A percentile compares a stretch with the other conserved stretches of the same genome.
phyloP scores from a whole-genome alignment of 371 early-diverging fungal species.

The Amoeboaphelidium protococcarum region DNA sequence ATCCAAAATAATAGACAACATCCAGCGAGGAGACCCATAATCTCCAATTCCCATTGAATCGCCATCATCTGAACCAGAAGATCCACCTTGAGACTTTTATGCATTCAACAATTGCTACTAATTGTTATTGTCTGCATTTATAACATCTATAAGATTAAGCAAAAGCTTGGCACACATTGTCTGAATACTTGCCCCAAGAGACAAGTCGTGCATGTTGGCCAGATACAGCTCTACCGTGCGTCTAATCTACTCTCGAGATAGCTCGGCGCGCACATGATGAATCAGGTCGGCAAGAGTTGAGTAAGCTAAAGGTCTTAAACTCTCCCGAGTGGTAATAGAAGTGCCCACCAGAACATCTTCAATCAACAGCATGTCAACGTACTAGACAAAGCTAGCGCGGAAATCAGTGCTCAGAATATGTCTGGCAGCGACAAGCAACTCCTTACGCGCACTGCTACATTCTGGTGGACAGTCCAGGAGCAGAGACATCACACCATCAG shows the following conservation, averaged over 20 bases:
- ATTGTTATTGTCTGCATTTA: constrained; percentile 30
- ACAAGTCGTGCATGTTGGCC: constrained; percentile 60
- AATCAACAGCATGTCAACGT: constrained; percentile 61
- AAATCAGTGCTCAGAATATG: constrained; percentile 79
- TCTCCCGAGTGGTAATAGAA: constrained; percentile 74
- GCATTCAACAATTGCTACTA: too few species aligned
- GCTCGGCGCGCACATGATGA: constrained; percentile 65
- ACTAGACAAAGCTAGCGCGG: constrained; percentile 49
- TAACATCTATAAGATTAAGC: constrained; percentile 65
- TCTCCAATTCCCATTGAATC: neutral
- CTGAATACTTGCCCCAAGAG: constrained; percentile 62
- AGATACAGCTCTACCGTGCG: constrained; percentile 65
- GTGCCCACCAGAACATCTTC: constrained; percentile 73
- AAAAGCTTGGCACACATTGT: constrained; percentile 84
- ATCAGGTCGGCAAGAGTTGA: constrained; percentile 84
- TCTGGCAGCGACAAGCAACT: constrained; percentile 77
- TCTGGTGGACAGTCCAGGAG: constrained; percentile 81
- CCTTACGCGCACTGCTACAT: constrained; percentile 72
- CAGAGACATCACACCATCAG: constrained; percentile 58
- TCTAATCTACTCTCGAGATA: constrained; percentile 43
- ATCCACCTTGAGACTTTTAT: too few species aligned
- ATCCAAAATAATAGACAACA: too few species aligned
- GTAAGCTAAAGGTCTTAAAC: constrained; percentile 65
- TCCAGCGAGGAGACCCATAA: too few species aligned
- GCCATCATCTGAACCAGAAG: too few species aligned